These are phyloP conservation scores for Phytophthora crassamura DNA, from an alignment of 352 stramenopile genomes.

Conservation along the genomic window DNA sequence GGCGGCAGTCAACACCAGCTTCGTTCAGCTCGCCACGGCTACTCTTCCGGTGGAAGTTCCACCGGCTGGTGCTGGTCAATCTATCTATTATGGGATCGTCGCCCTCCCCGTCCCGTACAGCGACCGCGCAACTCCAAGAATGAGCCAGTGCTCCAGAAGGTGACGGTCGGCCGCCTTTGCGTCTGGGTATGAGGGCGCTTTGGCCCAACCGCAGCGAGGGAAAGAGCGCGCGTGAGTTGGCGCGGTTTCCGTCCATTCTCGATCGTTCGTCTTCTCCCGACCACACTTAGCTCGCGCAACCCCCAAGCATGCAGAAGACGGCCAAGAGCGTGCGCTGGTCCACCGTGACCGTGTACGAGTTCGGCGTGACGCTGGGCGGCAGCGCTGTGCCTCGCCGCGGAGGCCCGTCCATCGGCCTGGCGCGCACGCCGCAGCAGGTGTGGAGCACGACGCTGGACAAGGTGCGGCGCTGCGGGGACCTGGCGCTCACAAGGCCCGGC, in stretches of 20 bases:
- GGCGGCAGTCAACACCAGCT: too few relatives aligned
- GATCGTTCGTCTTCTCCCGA: not conserved
- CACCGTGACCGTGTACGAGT: constrained; percentile 73
- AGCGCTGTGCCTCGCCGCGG: constrained; percentile 58
- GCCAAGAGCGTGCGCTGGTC: constrained; percentile 63
- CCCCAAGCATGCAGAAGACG: constrained; percentile 11
- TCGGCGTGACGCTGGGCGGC: constrained; percentile 58
- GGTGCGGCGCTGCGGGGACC: constrained; percentile 32
- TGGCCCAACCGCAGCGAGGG: constrained; percentile 20
- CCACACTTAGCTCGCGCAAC: not conserved
- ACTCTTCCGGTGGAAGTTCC: too few relatives aligned
- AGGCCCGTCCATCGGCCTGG: constrained; percentile 58
- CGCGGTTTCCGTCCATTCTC: constrained; percentile 17
- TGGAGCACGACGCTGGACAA: constrained; percentile 58
- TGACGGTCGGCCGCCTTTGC: not conserved
- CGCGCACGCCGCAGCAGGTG: constrained; percentile 43
- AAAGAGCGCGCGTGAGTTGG: constrained; percentile 19
- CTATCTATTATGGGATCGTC: too few relatives aligned
- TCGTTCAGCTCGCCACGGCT: too few relatives aligned
- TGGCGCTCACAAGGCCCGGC: constrained; percentile 25
- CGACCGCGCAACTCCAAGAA: too few relatives aligned
- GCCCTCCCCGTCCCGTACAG: too few relatives aligned
- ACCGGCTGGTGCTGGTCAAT: too few relatives aligned
- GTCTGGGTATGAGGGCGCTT: constrained; percentile 22
- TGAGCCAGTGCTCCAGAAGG: too few relatives aligned